A percentile compares a stretch with the other conserved stretches of the same genome.
Conservation (phyloP, 441 rosid genomes). For the Mallotus japonicus region DNA sequence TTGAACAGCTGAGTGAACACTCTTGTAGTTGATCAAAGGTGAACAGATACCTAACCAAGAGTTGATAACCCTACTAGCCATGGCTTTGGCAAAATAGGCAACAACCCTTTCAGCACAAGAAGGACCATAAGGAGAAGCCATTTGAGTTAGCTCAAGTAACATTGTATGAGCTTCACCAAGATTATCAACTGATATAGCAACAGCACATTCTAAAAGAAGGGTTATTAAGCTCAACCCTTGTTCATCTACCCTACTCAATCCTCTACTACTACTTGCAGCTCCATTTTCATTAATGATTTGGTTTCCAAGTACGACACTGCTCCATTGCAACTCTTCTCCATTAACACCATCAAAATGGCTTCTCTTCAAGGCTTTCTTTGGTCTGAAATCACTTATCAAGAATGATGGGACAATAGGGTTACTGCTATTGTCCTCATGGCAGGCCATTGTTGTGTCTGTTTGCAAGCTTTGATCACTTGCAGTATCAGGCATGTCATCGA, state of each 20-base stretch:
- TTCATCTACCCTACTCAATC: conserved; percentile 33
- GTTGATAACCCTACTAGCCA: conserved; percentile 59
- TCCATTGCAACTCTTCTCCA: conserved; percentile 27
- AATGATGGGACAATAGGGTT: conserved; percentile 20
- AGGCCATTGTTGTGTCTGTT: conserved; percentile 25
- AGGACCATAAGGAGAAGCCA: conserved; percentile 58
- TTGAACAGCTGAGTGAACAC: conserved; percentile 43
- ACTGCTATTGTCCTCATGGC: not conserved
- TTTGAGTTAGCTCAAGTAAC: conserved; percentile 62
- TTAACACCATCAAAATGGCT: conserved; percentile 20
- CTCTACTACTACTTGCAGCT: not conserved
- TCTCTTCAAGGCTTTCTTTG: conserved; percentile 28
- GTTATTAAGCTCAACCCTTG: conserved; percentile 44
- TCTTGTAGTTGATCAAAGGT: conserved; percentile 47
- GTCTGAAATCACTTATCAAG: conserved; percentile 26
- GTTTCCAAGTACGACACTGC: conserved; percentile 18
- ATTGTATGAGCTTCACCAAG: conserved; percentile 59
- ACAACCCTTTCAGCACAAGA: conserved; percentile 66
- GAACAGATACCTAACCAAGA: conserved; percentile 62
- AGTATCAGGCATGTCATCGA: conserved; percentile 45
- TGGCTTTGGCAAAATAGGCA: conserved; percentile 63
- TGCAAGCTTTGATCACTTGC: conserved; percentile 29
- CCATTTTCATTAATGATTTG: conserved; percentile 17
- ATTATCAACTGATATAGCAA: conserved; percentile 59
- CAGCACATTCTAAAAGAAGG: conserved; percentile 57